Evolutionary conservation across 495 filamentous ascomycete genomes (phyloP).

Genomic region (Gamarada debralockiae): DNA sequence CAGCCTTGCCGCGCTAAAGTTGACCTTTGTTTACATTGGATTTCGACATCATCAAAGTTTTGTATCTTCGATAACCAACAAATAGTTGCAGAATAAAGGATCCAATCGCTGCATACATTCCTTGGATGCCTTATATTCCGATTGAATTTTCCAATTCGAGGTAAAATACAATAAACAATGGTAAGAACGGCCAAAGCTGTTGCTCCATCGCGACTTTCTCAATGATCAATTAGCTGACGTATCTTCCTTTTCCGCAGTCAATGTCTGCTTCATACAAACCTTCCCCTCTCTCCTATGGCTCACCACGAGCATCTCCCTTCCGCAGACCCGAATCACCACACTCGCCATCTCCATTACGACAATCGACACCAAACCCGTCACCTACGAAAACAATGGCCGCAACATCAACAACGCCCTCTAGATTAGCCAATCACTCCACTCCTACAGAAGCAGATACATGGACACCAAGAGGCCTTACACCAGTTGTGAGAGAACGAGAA

Average conservation of each 20-base stretch:
- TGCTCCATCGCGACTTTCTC: constrained; percentile 16
- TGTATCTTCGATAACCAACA: too few species aligned
- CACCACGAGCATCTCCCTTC: constrained; percentile 71
- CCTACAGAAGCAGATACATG: constrained; percentile 25
- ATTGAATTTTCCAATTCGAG: too few species aligned
- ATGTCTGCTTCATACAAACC: constrained; percentile 61
- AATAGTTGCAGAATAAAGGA: too few species aligned
- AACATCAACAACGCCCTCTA: constrained; percentile 33
- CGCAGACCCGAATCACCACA: constrained; percentile 53
- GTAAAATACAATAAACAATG: too few species aligned
- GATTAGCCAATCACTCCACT: constrained; percentile 31
- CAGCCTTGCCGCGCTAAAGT: too few species aligned
- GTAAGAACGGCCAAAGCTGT: not conserved
- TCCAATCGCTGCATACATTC: too few species aligned
- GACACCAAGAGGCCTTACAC: constrained; percentile 30
- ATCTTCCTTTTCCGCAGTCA: constrained; percentile 29
- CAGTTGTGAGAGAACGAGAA: constrained; percentile 26
- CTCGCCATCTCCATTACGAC: constrained; percentile 42
- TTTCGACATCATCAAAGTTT: too few species aligned
- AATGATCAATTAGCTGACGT: constrained; percentile 6
- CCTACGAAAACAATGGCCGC: constrained; percentile 34
- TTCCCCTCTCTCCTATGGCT: constrained; percentile 65
- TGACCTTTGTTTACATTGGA: too few species aligned
- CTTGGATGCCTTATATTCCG: too few species aligned
- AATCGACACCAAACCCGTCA: constrained; percentile 43